Evolutionary conservation across 2,329 filamentous ascomycete genomes (phyloP).

Genomic region (Thielaviopsis ethacetica): DNA sequence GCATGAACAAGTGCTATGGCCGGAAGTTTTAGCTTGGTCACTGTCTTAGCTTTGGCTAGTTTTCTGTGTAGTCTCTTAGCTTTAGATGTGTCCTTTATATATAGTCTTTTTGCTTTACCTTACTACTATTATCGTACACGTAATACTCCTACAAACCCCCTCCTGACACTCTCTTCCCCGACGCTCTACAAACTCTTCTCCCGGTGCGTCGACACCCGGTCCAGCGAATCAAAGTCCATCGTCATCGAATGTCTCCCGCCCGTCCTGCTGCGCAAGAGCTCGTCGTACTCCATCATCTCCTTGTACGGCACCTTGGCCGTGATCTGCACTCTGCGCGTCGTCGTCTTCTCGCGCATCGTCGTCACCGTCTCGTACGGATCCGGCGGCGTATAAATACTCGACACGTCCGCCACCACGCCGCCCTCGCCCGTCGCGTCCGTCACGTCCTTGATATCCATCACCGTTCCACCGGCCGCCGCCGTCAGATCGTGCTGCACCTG

Average conservation of each 20-base stretch:
- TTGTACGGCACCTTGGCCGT: conserved; percentile 80
- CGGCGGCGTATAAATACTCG: conserved; percentile 68
- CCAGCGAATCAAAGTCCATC: conserved; percentile 42
- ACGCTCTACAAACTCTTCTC: conserved; percentile 35
- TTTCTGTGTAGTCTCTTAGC: not conserved
- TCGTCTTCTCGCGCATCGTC: conserved; percentile 36
- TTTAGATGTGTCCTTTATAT: no score
- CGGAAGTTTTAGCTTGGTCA: not conserved
- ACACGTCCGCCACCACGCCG: conserved; percentile 43
- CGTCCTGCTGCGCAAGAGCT: conserved; percentile 75
- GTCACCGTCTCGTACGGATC: conserved; percentile 58
- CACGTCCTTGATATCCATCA: conserved; percentile 51
- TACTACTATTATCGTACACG: no score
- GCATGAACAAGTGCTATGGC: conserved; percentile 29
- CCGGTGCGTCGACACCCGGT: conserved; percentile 35
- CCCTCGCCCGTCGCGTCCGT: conserved; percentile 17
- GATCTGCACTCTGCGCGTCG: conserved; percentile 43
- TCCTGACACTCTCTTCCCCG: no score
- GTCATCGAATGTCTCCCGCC: conserved; percentile 54
- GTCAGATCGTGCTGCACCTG: conserved; percentile 70
- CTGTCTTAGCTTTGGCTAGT: no score
- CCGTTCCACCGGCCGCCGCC: conserved; percentile 52
- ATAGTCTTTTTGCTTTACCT: no score
- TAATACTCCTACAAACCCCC: no score
- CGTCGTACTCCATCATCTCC: conserved; percentile 92